Evolutionary conservation across 225 moss, liverwort and hornwort genomes (phyloP).

Genomic region (Lunularia cruciata): DNA sequence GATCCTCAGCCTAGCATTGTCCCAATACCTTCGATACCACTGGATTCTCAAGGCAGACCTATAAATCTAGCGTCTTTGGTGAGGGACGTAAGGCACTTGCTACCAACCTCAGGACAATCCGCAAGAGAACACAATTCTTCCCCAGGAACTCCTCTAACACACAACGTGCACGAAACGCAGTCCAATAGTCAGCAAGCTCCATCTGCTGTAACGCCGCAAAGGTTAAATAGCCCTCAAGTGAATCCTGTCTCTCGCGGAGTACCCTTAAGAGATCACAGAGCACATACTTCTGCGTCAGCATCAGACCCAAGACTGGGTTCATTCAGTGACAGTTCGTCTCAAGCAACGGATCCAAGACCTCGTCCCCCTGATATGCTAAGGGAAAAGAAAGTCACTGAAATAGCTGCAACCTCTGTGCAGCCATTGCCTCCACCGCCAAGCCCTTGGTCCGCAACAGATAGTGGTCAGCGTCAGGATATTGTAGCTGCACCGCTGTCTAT

Average conservation of each 20-base stretch:
- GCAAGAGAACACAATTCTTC: slow-evolving; percentile 15
- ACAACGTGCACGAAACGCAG: slow-evolving; percentile 28
- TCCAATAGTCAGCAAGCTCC: slow-evolving; percentile 20
- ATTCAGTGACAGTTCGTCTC: slow-evolving; percentile 22
- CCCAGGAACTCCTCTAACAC: not conserved
- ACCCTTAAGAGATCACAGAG: slow-evolving; percentile 11
- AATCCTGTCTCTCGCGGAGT: slow-evolving; percentile 6
- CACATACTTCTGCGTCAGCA: slow-evolving; percentile 12
- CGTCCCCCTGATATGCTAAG: slow-evolving; percentile 36
- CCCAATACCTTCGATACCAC: not conserved
- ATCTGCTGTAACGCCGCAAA: slow-evolving; percentile 6
- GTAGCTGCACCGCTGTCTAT: slow-evolving; percentile 43
- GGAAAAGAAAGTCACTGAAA: slow-evolving; percentile 28
- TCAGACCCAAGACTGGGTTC: slow-evolving; percentile 27
- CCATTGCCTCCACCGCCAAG: slow-evolving; percentile 30
- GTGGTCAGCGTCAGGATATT: slow-evolving; percentile 47
- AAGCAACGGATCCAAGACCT: slow-evolving; percentile 42
- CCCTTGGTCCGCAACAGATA: slow-evolving; percentile 49
- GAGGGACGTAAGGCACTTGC: slow-evolving; percentile 25
- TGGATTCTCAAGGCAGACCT: slow-evolving; percentile 24
- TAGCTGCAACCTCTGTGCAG: slow-evolving; percentile 18
- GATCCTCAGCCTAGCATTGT: slow-evolving; percentile 22
- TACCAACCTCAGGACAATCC: slow-evolving; percentile 18
- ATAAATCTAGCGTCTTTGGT: slow-evolving; percentile 16
- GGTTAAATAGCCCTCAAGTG: slow-evolving; percentile 13